Percentiles rank a stretch among this genome's conserved stretches.
Evolutionary conservation across 768 basidiomycete genomes (phyloP).

Genomic region (Baorangia bicolor): DNA sequence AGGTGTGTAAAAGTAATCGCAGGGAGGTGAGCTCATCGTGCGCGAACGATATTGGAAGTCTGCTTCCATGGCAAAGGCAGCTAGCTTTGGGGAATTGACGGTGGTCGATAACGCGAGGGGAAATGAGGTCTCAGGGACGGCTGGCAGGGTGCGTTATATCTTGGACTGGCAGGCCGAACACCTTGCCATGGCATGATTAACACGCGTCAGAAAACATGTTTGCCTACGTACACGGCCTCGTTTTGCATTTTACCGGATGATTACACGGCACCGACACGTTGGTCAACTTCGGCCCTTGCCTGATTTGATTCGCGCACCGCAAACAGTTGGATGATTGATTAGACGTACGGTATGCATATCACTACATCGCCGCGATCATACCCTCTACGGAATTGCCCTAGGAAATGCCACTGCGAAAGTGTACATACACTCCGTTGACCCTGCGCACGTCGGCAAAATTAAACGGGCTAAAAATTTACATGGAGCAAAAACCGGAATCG

Average conservation of each 20-base stretch:
- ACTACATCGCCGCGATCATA: constrained; percentile 17
- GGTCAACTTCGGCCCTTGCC: constrained; percentile 8
- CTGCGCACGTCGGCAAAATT: neutral
- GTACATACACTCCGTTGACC: constrained; percentile 5
- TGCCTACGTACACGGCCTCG: constrained; percentile 30
- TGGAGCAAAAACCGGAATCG: constrained; percentile 51
- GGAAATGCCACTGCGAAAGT: constrained; percentile 5
- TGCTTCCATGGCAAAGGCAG: constrained; percentile 27
- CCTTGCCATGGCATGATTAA: constrained; percentile 33
- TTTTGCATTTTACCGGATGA: constrained; percentile 16
- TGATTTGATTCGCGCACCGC: constrained; percentile 14
- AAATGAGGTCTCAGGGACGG: constrained; percentile 19
- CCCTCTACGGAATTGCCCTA: constrained; percentile 7
- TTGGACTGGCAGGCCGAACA: constrained; percentile 24
- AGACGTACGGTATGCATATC: constrained; percentile 9
- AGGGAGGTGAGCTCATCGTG: constrained; percentile 17
- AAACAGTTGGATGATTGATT: constrained; percentile 11
- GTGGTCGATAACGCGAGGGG: constrained; percentile 16
- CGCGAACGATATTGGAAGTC: constrained; percentile 31
- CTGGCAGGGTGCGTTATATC: constrained; percentile 29
- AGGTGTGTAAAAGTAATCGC: constrained; percentile 17
- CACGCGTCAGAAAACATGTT: constrained; percentile 26
- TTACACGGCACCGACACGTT: constrained; percentile 31
- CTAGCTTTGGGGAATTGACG: neutral
- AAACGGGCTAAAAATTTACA: constrained; percentile 13